Conservation (phyloP, 371 early-diverging fungal species). For the Syncephalastrum racemosum region DNA sequence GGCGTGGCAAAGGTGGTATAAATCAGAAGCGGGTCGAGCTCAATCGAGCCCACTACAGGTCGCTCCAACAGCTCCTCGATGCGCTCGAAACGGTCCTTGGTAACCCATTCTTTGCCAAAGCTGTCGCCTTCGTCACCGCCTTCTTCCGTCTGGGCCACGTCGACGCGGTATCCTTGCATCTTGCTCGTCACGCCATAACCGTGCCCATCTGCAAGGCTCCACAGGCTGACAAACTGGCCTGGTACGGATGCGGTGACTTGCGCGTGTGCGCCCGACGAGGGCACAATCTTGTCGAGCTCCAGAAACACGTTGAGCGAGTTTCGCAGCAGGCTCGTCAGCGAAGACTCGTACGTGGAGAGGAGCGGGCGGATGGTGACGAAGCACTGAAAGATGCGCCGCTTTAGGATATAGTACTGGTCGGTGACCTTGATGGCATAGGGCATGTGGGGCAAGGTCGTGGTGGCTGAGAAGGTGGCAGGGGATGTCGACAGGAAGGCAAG, state of each 20-base stretch:
- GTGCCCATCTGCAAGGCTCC: constrained; percentile 61
- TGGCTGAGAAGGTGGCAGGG: constrained; percentile 48
- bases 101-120: constrained; percentile 57
- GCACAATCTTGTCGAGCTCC: constrained; percentile 53
- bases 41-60: constrained; percentile 61
- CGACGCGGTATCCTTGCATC: constrained; percentile 54
- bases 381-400: constrained; percentile 74
- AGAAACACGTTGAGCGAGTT: constrained; percentile 55
- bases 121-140: constrained; percentile 37
- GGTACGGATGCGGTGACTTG: constrained; percentile 54
- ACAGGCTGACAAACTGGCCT: constrained; percentile 57
- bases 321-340: constrained; percentile 56
- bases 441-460: constrained; percentile 42
- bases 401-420: constrained; percentile 63
- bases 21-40: constrained; percentile 57
- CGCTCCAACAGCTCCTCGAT: constrained; percentile 58
- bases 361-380: constrained; percentile 67
- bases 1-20: constrained; percentile 46
- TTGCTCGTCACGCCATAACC: constrained; percentile 66
- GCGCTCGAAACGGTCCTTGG: constrained; percentile 56
- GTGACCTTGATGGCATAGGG: constrained; percentile 48
- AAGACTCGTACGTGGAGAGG: constrained; percentile 64
- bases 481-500: constrained; percentile 66
- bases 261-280: constrained; percentile 55
- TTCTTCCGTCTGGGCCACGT: constrained; percentile 34